Conservation (phyloP, 305 asterid species). For the Plantago rigida region DNA sequence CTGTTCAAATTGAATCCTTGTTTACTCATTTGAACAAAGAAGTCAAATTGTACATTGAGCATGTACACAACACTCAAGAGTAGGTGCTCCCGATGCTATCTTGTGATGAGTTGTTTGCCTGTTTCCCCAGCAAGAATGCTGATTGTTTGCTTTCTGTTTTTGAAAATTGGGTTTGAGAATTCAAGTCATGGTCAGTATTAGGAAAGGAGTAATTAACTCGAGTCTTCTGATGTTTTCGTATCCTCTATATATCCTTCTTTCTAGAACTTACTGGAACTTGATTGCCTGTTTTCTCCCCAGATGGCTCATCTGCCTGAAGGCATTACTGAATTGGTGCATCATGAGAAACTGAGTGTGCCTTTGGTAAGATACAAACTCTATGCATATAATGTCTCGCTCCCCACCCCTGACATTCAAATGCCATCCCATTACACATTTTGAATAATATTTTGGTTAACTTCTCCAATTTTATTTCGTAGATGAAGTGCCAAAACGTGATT, state of each 20-base stretch:
- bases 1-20: too few relatives aligned
- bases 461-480: slow-evolving; percentile 34
- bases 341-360: slow-evolving; percentile 61
- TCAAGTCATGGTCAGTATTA: too few relatives aligned
- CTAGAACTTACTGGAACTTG: slow-evolving; percentile 2
- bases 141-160: too few relatives aligned
- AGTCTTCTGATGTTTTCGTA: too few relatives aligned
- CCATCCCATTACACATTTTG: background rate
- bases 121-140: too few relatives aligned
- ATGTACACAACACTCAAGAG: too few relatives aligned
- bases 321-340: slow-evolving; percentile 73
- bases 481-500: slow-evolving; percentile 71
- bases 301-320: slow-evolving; percentile 96
- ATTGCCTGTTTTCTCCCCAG: slow-evolving; percentile 34
- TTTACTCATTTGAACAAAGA: too few relatives aligned
- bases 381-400: slow-evolving; percentile 1
- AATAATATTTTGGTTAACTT: background rate
- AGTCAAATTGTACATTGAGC: too few relatives aligned
- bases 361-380: slow-evolving; percentile 40
- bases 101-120: too few relatives aligned
- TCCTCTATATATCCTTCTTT: background rate
- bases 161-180: too few relatives aligned
- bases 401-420: background rate
- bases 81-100: too few relatives aligned
- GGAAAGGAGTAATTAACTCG: too few relatives aligned